Conservation (phyloP, 2,329 filamentous ascomycete species). For the Madurella fahalii region DNA sequence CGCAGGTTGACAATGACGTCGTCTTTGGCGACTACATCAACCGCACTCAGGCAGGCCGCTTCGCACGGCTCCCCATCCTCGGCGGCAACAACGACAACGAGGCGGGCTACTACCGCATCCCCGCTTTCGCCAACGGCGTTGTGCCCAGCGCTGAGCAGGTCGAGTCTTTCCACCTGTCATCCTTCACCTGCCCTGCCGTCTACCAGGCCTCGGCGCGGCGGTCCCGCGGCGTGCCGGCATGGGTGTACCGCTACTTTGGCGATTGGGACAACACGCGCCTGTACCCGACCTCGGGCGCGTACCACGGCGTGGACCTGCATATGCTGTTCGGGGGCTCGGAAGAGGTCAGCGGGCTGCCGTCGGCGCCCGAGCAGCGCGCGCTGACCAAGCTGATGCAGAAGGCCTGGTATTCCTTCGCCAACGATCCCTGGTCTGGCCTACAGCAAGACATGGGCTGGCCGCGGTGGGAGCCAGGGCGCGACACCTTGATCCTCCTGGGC, state of each 20-base stretch:
- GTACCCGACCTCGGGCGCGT: conserved; percentile 43
- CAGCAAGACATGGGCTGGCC: conserved; percentile 35
- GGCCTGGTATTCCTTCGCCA: conserved; percentile 39
- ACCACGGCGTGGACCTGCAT: conserved; percentile 46
- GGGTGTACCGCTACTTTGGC: conserved; percentile 45
- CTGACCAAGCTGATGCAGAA: conserved; percentile 37
- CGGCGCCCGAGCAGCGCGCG: conserved; percentile 29
- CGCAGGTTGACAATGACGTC: conserved; percentile 36
- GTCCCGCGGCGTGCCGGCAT: conserved; percentile 35
- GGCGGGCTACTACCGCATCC: conserved; percentile 44
- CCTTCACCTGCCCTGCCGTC: conserved; percentile 44
- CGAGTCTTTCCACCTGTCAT: conserved; percentile 38
- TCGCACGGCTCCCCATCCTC: conserved; percentile 40
- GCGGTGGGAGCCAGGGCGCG: conserved; percentile 25
- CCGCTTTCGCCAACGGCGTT: conserved; percentile 34
- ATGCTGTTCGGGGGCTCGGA: conserved; percentile 43
- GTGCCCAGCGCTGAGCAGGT: conserved; percentile 38
- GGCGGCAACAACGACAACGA: conserved; percentile 44
- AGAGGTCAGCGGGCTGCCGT: conserved; percentile 37
- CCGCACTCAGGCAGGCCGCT: conserved; percentile 33
- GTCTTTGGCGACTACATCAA: conserved; percentile 41
- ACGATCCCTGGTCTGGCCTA: conserved; percentile 36
- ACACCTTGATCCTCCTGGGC: conserved; percentile 29
- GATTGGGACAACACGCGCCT: conserved; percentile 47
- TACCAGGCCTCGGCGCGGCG: conserved; percentile 36